A percentile compares a stretch with the other conserved stretches of the same genome.
Conservation (phyloP, 371 early-diverging fungal species). For the Mucor plumbeus region DNA sequence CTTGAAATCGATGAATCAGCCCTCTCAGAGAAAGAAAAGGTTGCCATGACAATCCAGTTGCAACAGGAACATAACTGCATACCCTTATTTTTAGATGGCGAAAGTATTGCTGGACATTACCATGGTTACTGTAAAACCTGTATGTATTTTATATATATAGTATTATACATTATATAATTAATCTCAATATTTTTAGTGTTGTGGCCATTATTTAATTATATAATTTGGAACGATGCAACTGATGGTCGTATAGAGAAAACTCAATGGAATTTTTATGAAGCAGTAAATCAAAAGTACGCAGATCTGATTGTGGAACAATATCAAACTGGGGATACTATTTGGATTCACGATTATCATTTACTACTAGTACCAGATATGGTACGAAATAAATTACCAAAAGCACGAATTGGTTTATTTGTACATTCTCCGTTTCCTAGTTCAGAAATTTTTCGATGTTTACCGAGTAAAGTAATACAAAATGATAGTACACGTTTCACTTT, state of each 20-base stretch:
- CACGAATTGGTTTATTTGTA: slow-evolving; percentile 95
- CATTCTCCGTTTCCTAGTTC: slow-evolving; percentile 97
- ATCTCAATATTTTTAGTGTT: slow-evolving; percentile 57
- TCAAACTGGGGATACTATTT: slow-evolving; percentile 88
- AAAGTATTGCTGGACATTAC: slow-evolving; percentile 77
- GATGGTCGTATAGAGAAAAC: slow-evolving; percentile 67
- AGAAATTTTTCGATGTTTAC: slow-evolving; percentile 92
- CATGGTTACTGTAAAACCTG: slow-evolving; percentile 93
- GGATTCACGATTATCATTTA: slow-evolving; percentile 99
- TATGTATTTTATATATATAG: slow-evolving; percentile 27
- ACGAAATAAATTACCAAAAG: slow-evolving; percentile 74
- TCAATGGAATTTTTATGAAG: slow-evolving; percentile 85
- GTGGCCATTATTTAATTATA: slow-evolving; percentile 98
- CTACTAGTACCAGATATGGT: slow-evolving; percentile 90
- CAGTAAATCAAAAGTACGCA: slow-evolving; percentile 86
- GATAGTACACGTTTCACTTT: too few relatives aligned
- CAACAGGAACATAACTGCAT: slow-evolving; percentile 59
- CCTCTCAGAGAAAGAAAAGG: slow-evolving; percentile 44
- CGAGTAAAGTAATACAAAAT: slow-evolving; percentile 51
- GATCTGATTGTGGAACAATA: slow-evolving; percentile 74
- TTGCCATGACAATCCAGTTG: slow-evolving; percentile 44
- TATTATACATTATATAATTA: too few relatives aligned
- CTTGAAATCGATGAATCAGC: slow-evolving; percentile 29
- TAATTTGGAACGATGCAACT: slow-evolving; percentile 81
- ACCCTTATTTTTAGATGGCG: slow-evolving; percentile 81